These are phyloP conservation scores for Microstroma glucosiphilum DNA, from an alignment of 1,284 basidiomycete species.

Conservation along the genomic window DNA sequence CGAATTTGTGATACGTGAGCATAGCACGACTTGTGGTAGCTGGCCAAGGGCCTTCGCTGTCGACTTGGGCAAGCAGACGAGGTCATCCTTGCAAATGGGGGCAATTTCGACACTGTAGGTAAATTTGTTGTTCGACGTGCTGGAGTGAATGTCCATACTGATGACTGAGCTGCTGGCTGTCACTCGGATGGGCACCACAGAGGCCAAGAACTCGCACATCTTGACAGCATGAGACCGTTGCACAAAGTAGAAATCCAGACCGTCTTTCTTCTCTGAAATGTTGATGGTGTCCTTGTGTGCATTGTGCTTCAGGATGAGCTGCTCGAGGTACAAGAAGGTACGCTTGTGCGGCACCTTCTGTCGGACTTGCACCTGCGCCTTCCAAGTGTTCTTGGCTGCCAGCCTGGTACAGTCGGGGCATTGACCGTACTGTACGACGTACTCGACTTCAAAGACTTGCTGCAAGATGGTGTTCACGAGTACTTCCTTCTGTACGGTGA, in stretches of 20 bases:
- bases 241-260: slow-evolving; percentile 93
- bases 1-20: slow-evolving; percentile 83
- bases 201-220: slow-evolving; percentile 89
- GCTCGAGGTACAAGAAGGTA: slow-evolving; percentile 95
- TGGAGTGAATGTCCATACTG: slow-evolving; percentile 83
- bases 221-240: slow-evolving; percentile 84
- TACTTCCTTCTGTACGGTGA: slow-evolving; percentile 97
- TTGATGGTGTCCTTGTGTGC: slow-evolving; percentile 94
- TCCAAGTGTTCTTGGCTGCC: slow-evolving; percentile 98
- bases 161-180: slow-evolving; percentile 90
- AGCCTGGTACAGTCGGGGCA: slow-evolving; percentile 87
- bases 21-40: slow-evolving; percentile 78
- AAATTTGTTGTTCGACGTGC: slow-evolving; percentile 93
- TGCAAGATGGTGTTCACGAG: slow-evolving; percentile 91
- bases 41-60: slow-evolving; percentile 76
- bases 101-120: slow-evolving; percentile 96
- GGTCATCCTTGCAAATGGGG: slow-evolving; percentile 94
- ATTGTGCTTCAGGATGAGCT: slow-evolving; percentile 91
- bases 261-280: slow-evolving; percentile 86
- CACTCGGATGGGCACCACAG: slow-evolving; percentile 78
- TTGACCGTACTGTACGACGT: slow-evolving; percentile 89
- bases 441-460: slow-evolving; percentile 95
- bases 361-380: slow-evolving; percentile 89
- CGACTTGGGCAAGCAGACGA: slow-evolving; percentile 79
- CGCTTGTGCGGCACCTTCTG: slow-evolving; percentile 87